Percentiles rank a stretch among this genome's conserved stretches.
These are phyloP conservation scores for Calonectria honghensis DNA, from an alignment of 2,329 filamentous ascomycete species.

Conservation along the genomic window DNA sequence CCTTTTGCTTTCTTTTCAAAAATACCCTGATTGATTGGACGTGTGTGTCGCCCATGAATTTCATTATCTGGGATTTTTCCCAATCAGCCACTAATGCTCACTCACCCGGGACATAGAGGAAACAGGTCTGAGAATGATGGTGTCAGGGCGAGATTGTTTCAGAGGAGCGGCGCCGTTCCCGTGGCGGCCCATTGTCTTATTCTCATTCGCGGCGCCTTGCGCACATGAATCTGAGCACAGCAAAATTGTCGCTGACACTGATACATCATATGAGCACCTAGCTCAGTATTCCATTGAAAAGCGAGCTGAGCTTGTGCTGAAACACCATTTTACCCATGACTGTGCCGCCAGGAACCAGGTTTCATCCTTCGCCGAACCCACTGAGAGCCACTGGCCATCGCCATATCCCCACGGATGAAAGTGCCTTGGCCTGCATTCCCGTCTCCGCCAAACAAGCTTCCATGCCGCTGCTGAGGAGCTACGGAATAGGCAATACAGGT, in stretches of 20 bases:
- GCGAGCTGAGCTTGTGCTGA: neutral
- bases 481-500: conserved; percentile 5
- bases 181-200: neutral
- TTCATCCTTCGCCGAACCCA: conserved; percentile 34
- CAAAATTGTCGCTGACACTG: neutral
- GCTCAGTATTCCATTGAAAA: neutral
- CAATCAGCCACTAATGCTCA: neutral
- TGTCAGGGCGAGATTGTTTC: conserved; percentile 1
- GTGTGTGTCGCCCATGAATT: neutral
- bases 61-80: neutral
- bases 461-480: conserved; percentile 25
- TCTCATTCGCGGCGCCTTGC: neutral
- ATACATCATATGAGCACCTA: neutral
- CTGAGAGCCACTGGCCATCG: neutral
- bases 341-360: neutral
- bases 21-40: neutral
- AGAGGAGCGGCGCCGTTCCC: neutral
- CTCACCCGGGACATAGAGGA: neutral
- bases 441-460: conserved; percentile 53
- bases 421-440: conserved; percentile 52
- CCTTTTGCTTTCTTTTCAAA: neutral
- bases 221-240: conserved; percentile 16
- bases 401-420: conserved; percentile 35
- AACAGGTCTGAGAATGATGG: neutral
- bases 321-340: neutral